phyloP scores from a whole-genome alignment of 1,139 yeast genomes.

The Suhomyces guaymorum region DNA sequence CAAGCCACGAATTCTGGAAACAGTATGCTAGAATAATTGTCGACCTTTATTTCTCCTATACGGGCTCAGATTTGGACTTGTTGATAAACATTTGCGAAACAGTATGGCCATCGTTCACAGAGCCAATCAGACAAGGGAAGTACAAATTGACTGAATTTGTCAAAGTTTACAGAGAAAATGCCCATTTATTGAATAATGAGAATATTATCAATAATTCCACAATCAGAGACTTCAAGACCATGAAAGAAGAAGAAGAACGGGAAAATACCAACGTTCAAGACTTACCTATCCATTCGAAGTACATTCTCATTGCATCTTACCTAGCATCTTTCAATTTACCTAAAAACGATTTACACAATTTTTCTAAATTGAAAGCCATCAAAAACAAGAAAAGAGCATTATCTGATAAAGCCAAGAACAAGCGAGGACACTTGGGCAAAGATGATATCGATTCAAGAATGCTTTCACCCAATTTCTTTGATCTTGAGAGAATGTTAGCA shows the following conservation, averaged over 20 bases:
- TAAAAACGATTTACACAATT: slow-evolving; percentile 57
- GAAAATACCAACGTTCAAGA: slow-evolving; percentile 30
- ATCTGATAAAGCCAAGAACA: slow-evolving; percentile 27
- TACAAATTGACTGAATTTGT: slow-evolving; percentile 42
- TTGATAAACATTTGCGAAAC: slow-evolving; percentile 43
- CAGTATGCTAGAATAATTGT: slow-evolving; percentile 52
- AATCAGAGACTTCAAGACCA: slow-evolving; percentile 29
- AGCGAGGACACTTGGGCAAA: slow-evolving; percentile 41
- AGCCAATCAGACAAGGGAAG: slow-evolving; percentile 38
- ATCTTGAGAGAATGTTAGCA: slow-evolving; percentile 67
- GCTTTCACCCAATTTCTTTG: slow-evolving; percentile 63
- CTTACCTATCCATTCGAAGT: slow-evolving; percentile 60
- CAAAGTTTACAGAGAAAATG: slow-evolving; percentile 47
- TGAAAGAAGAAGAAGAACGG: slow-evolving; percentile 22
- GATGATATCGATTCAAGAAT: slow-evolving; percentile 53
- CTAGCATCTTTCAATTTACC: slow-evolving; percentile 68
- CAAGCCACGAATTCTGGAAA: slow-evolving; percentile 42
- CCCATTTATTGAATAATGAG: slow-evolving; percentile 42
- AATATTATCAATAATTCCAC: slow-evolving; percentile 38
- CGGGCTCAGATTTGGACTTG: slow-evolving; percentile 53
- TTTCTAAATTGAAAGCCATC: slow-evolving; percentile 58
- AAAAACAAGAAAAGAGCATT: slow-evolving; percentile 33
- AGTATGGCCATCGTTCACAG: slow-evolving; percentile 55
- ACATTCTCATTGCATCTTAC: slow-evolving; percentile 64
- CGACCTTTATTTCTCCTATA: slow-evolving; percentile 51